Percentiles rank a stretch among this genome's conserved stretches.
phyloP scores from a whole-genome alignment of 2,329 filamentous ascomycete species.

The Aspergillus jensenii region DNA sequence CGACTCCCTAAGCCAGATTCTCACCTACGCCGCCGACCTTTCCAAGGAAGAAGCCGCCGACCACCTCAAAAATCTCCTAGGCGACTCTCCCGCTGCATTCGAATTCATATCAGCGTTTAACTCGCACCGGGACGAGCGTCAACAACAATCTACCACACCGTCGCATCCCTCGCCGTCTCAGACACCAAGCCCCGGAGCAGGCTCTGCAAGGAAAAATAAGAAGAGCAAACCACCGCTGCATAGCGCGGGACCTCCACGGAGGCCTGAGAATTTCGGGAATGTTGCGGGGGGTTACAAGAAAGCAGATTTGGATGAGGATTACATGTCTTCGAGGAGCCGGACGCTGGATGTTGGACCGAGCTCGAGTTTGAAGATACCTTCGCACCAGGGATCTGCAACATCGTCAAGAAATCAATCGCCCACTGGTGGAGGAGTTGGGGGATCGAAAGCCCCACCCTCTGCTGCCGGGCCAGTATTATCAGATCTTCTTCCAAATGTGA shows the following conservation, averaged over 20 bases:
- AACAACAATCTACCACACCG: background rate
- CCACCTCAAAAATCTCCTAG: constrained; percentile 84
- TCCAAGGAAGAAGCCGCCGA: constrained; percentile 75
- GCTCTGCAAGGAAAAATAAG: constrained; percentile 39
- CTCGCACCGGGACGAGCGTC: constrained; percentile 50
- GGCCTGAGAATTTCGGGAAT: constrained; percentile 64
- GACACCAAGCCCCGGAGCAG: constrained; percentile 1
- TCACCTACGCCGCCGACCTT: constrained; percentile 77
- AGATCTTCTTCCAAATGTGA: constrained; percentile 63
- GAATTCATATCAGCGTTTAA: constrained; percentile 77
- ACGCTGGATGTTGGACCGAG: constrained; percentile 27
- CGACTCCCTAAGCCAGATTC: constrained; percentile 76
- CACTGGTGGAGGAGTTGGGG: constrained; percentile 11
- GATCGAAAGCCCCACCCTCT: constrained; percentile 58
- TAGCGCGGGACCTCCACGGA: constrained; percentile 60
- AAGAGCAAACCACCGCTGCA: constrained; percentile 64
- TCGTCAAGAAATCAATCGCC: constrained; percentile 47
- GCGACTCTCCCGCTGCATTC: constrained; percentile 73
- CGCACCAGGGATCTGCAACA: constrained; percentile 44
- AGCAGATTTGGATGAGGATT: constrained; percentile 67
- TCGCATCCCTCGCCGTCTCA: background rate
- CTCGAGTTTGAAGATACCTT: constrained; percentile 28
- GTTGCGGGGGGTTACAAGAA: constrained; percentile 73
- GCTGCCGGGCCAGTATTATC: constrained; percentile 79
- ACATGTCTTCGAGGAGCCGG: constrained; percentile 58